These are phyloP conservation scores for Castanea sativa DNA, from an alignment of 306 rosid species.

Conservation along the genomic window DNA sequence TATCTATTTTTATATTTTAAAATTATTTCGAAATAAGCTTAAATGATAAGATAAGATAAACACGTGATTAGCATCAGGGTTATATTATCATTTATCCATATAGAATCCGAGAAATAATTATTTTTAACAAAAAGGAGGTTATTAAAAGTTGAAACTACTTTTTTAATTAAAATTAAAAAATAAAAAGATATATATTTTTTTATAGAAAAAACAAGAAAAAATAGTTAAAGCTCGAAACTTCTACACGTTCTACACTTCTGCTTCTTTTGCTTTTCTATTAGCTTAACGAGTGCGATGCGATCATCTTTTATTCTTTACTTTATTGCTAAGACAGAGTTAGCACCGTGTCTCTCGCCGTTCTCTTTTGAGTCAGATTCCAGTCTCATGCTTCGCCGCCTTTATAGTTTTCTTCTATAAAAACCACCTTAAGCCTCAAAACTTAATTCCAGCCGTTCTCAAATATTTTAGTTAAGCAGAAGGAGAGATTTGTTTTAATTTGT, in stretches of 20 bases:
- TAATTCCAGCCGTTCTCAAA: not conserved
- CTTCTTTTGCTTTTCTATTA: not conserved
- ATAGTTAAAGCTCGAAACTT: too few species aligned
- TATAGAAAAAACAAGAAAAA: too few species aligned
- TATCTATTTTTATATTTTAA: too few species aligned
- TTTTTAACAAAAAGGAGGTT: too few species aligned
- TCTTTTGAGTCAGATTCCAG: not conserved
- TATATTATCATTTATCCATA: too few species aligned
- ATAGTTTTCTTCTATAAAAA: not conserved
- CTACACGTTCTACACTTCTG: not conserved
- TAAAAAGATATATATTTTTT: too few species aligned
- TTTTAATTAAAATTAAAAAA: too few species aligned
- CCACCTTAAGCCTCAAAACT: not conserved
- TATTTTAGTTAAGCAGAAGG: not conserved
- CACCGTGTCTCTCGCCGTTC: not conserved
- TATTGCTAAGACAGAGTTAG: not conserved
- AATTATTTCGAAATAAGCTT: too few species aligned
- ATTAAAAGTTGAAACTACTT: too few species aligned
- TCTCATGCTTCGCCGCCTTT: not conserved
- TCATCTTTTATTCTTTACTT: not conserved
- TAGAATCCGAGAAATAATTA: too few species aligned
- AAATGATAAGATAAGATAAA: too few species aligned
- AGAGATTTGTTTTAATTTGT: not conserved
- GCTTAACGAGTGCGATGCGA: not conserved
- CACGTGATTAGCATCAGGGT: too few species aligned